Base-by-base conservation (phyloP, 208 protist species). In the Leishmania martiniquensis region DNA sequence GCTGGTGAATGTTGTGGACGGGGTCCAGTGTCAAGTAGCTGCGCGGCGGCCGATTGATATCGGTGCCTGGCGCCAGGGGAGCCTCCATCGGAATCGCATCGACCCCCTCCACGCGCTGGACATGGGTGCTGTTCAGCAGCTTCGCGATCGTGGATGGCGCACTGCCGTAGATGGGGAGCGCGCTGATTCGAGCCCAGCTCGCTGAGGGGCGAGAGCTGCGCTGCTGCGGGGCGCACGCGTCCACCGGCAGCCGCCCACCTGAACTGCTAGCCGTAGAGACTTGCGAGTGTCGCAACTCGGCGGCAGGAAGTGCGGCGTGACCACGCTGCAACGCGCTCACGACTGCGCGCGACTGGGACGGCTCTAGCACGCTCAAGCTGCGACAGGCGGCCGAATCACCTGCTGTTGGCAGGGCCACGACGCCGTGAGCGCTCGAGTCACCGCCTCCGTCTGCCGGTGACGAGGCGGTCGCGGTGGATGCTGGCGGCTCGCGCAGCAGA, bases 21-120 rank as follows among this genome's bases (percentile, higher is more conserved):
- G 82, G 63, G 75, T 96, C 94, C 6, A 93, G 76, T 2, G 85
- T 85, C 15, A 97, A 83, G 81, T 94, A 97, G 74, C 85, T 96
- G 75, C 87, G 68, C 12, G 94, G 84, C 13, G 92, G 88, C 9
- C 76, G 25, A 83, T 95, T 93, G 3, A 97, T 71, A 81, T 96
- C 85, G 20, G 92, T 96, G 66, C 91, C 91, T 2, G 78, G 47
- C 1, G 74, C 51, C 32, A 96, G 80, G 39, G 92, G 92, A 15
- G 37, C 54, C 29, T 45, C 51, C 84, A 95, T 88, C 34, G 91
- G 91, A 39, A 97, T 73, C 49, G 91, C 76, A 17, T 90, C 76
- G 29, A 91, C 87, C 7, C 87, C 86, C 5, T 96, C 85, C 42
- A 94, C 75, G 25, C 87, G 92, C 49, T 86, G 75, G 22, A 97